phyloP scores from a whole-genome alignment of 345 rosid genomes.

The Cardiospermum halicacabum region DNA sequence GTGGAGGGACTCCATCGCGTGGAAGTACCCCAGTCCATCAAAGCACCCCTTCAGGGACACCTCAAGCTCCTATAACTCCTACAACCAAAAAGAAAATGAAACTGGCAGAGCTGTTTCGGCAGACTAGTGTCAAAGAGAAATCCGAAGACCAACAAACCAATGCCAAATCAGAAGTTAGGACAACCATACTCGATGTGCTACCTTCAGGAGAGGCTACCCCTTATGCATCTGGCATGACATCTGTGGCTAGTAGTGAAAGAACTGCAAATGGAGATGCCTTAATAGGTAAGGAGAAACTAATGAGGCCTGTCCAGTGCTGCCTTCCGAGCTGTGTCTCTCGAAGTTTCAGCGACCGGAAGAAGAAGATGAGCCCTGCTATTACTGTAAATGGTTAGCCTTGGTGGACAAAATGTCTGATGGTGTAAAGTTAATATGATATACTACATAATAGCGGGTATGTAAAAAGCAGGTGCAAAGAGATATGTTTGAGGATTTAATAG shows the following conservation, averaged over 20 bases:
- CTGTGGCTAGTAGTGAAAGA: slow-evolving; percentile 47
- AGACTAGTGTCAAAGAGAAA: slow-evolving; percentile 45
- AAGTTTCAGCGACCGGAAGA: slow-evolving; percentile 64
- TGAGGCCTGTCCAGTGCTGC: slow-evolving; percentile 51
- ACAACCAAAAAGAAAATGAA: slow-evolving; percentile 60
- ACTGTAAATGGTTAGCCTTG: slow-evolving; percentile 31
- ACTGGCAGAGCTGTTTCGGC: slow-evolving; percentile 68
- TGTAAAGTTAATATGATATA: slow-evolving; percentile 2
- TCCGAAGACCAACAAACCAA: slow-evolving; percentile 35
- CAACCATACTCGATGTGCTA: slow-evolving; percentile 29
- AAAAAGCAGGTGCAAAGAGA: slow-evolving; percentile 14
- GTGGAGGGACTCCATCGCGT: slow-evolving; percentile 48
- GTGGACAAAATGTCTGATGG: not conserved
- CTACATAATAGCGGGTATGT: slow-evolving; percentile 7
- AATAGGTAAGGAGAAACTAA: slow-evolving; percentile 36
- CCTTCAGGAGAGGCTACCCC: slow-evolving; percentile 48
- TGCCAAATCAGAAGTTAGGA: slow-evolving; percentile 24
- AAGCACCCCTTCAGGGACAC: slow-evolving; percentile 40
- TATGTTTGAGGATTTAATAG: slow-evolving; percentile 11
- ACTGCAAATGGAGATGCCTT: slow-evolving; percentile 35
- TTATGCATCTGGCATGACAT: slow-evolving; percentile 44
- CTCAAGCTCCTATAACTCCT: slow-evolving; percentile 40
- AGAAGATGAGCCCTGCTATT: slow-evolving; percentile 51
- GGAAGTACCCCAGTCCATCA: slow-evolving; percentile 77
- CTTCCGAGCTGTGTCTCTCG: slow-evolving; percentile 68